Percentiles rank a stretch among this genome's conserved stretches.
These are phyloP conservation scores for Capillidium heterosporum DNA, from an alignment of 371 early-diverging fungal genomes.

Conservation along the genomic window DNA sequence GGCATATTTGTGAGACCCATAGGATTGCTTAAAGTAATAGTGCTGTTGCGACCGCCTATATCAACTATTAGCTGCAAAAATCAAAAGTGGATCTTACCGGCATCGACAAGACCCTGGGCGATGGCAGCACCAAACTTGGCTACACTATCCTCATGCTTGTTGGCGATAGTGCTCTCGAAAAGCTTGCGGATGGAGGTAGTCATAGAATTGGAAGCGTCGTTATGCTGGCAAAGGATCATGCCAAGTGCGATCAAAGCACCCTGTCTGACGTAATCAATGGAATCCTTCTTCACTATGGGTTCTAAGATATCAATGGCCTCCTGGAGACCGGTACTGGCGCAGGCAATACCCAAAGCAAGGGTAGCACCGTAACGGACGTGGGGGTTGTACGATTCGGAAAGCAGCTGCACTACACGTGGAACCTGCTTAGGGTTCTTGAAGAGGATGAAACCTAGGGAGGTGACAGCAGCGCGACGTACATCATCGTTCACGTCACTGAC, in stretches of 20 bases:
- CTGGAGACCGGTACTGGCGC: conserved; percentile 82
- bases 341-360: conserved; percentile 94
- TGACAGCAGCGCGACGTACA: conserved; percentile 95
- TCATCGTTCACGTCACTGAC: conserved; percentile 98
- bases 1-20: conserved; percentile 78
- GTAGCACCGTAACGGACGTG: conserved; percentile 96
- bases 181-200: conserved; percentile 46
- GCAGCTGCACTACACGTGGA: conserved; percentile 88
- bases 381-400: conserved; percentile 95
- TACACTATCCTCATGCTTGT: conserved; percentile 86
- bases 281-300: conserved; percentile 87
- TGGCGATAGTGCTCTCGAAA: conserved; percentile 74
- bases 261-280: conserved; percentile 95
- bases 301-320: conserved; percentile 93
- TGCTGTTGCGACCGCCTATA: conserved; percentile 84
- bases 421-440: conserved; percentile 83
- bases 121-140: conserved; percentile 96
- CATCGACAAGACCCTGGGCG: conserved; percentile 95
- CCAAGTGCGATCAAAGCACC: conserved; percentile 95
- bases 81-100: conserved; percentile 26
- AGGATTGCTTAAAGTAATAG: conserved; percentile 78
- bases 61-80: not conserved
- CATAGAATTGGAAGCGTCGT: conserved; percentile 59
- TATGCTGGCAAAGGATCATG: conserved; percentile 96
- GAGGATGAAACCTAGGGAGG: conserved; percentile 90